These are phyloP conservation scores for Lasiosphaeria miniovina DNA, from an alignment of 495 filamentous ascomycete genomes.

Conservation along the genomic window DNA sequence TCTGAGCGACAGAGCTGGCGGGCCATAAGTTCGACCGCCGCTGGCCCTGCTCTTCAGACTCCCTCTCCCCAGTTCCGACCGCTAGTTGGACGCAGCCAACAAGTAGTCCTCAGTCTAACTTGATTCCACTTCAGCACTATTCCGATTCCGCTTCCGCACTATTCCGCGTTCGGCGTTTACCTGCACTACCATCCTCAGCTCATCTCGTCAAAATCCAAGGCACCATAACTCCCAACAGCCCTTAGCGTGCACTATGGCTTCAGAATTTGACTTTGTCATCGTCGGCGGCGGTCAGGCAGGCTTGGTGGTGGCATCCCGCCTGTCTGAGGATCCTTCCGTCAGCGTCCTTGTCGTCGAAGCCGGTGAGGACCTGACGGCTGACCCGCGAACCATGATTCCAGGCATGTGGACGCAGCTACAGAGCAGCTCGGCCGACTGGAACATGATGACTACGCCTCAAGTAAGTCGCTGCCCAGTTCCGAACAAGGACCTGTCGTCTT, in stretches of 20 bases:
- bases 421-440: constrained; percentile 19
- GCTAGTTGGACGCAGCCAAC: too few species aligned
- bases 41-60: too few species aligned
- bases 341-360: constrained; percentile 47
- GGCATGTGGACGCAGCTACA: constrained; percentile 31
- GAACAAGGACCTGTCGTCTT: not conserved
- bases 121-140: too few species aligned
- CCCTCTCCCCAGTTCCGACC: too few species aligned
- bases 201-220: too few species aligned
- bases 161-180: too few species aligned
- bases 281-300: constrained; percentile 45
- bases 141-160: too few species aligned
- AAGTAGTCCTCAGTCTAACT: too few species aligned
- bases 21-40: too few species aligned
- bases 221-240: too few species aligned
- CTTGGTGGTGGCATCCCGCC: constrained; percentile 46
- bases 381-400: constrained; percentile 14
- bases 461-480: not conserved
- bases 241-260: not conserved
- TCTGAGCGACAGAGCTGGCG: too few species aligned
- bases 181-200: too few species aligned
- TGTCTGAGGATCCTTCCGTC: constrained; percentile 39
- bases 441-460: constrained; percentile 23
- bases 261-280: constrained; percentile 24
- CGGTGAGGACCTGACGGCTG: constrained; percentile 26